Evolutionary conservation across 768 basidiomycete species (phyloP).

Genomic region (Epithele typhae): DNA sequence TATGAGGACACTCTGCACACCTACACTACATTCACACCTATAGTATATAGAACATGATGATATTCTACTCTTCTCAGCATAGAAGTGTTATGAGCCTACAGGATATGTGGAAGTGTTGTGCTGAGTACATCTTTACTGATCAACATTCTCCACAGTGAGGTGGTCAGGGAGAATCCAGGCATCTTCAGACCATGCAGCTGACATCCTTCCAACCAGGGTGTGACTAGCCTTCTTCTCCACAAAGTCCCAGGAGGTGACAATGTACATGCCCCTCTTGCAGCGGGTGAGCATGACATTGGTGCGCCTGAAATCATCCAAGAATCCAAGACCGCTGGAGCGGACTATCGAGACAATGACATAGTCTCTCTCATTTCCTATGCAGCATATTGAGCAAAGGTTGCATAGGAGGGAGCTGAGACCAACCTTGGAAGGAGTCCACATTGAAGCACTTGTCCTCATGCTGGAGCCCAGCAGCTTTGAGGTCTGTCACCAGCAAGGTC

Average conservation of each 20-base stretch:
- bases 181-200: constrained; percentile 26
- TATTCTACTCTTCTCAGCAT: not conserved
- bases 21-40: constrained; percentile 6
- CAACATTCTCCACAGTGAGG: constrained; percentile 27
- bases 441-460: constrained; percentile 75
- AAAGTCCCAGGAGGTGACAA: constrained; percentile 61
- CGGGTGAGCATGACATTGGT: constrained; percentile 89
- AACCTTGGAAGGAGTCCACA: constrained; percentile 80
- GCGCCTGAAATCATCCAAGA: constrained; percentile 57
- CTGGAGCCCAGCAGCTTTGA: constrained; percentile 44
- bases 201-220: constrained; percentile 40
- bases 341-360: constrained; percentile 72
- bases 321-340: constrained; percentile 59
- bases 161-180: constrained; percentile 35
- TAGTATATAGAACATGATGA: constrained; percentile 6
- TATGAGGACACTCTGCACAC: constrained; percentile 43
- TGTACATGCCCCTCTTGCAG: constrained; percentile 75
- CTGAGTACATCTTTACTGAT: too few species aligned
- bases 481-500: constrained; percentile 46
- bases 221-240: constrained; percentile 45
- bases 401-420: constrained; percentile 4
- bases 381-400: constrained; percentile 1
- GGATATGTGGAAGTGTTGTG: too few species aligned
- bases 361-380: constrained; percentile 77
- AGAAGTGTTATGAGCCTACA: too few species aligned